Evolutionary conservation across 2,329 filamentous ascomycete genomes (phyloP).

Genomic region (Eutypa lata): DNA sequence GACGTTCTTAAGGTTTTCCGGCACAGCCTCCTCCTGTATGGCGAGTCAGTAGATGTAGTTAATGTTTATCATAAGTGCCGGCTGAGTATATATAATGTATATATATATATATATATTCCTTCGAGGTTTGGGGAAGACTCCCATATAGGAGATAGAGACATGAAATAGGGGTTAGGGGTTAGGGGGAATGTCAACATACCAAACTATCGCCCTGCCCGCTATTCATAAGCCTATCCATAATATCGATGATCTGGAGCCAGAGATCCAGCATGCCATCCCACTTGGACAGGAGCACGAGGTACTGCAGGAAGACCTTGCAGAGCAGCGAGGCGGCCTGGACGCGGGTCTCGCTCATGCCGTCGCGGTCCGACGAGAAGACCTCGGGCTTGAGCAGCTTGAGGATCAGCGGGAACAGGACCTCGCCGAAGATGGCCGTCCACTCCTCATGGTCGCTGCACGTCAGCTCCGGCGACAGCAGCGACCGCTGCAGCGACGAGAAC

Average conservation of each 20-base stretch:
- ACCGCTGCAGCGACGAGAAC: conserved; percentile 80
- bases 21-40: conserved; percentile 82
- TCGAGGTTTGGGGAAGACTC: too few species aligned
- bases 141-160: not conserved
- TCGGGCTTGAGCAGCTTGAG: conserved; percentile 86
- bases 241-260: conserved; percentile 88
- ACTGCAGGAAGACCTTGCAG: conserved; percentile 94
- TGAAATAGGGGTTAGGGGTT: conserved; percentile 4
- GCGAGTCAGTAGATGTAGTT: conserved; percentile 1
- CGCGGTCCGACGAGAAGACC: conserved; percentile 84
- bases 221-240: conserved; percentile 95
- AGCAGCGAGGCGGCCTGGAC: conserved; percentile 88
- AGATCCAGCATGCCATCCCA: conserved; percentile 88
- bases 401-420: conserved; percentile 91
- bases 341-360: conserved; percentile 93
- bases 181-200: conserved; percentile 51
- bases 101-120: too few species aligned
- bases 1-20: conserved; percentile 94
- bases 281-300: conserved; percentile 77
- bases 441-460: conserved; percentile 81
- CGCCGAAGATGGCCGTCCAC: conserved; percentile 92
- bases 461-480: conserved; percentile 79
- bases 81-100: too few species aligned
- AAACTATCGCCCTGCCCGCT: conserved; percentile 87
- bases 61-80: not conserved